Base-by-base conservation (phyloP, 2,329 filamentous ascomycete species). In the Botrytis tulipae region DNA sequence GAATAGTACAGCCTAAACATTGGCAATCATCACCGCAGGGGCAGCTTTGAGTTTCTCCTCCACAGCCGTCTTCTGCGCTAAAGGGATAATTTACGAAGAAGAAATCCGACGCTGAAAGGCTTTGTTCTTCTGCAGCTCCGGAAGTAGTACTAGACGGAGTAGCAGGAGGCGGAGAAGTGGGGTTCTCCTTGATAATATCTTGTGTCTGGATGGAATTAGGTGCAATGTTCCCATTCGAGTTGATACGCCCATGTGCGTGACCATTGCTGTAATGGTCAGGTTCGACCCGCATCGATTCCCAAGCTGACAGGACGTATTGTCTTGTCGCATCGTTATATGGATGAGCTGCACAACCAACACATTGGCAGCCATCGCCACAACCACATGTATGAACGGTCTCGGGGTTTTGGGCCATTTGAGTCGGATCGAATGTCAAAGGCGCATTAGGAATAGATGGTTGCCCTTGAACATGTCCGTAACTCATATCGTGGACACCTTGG, bases 321-420 rank as follows among this genome's bases (percentile, higher is more conserved):
- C 84, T 86, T 69, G 88, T 92, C 35, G 89, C 87, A 12, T 88
- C 85, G 76, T 92, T 92, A 78, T 90, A 91, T 20, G 91, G 89
- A 79, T 92, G 90, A 3, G 88, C 88, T 8, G 89, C 85, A 79
- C 91, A 93, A 18, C 90, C 91, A 51, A 92, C 83, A 78, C 91
- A 93, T 76, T 90, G 86, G 76, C 91, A 93, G 42, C 84, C 84
- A 71, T 90, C 87, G 32, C 91, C 91, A 78, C 91, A 93, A 66
- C 84, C 84, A 77, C 91, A 93, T 37, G 84, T 83, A 75, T 87
- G 85, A 22, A 80, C 46, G 0, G 78, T 79, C 32, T 80, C 75
- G 4, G 76, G 61, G 29, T 42, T 75, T 76, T 77, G 71, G 81
- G 83, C 63, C 83, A 83, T 71, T 80, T 82, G 32, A 81, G 84